Evolutionary conservation across 345 rosid species (phyloP).

Genomic region (Trapa bicornis): DNA sequence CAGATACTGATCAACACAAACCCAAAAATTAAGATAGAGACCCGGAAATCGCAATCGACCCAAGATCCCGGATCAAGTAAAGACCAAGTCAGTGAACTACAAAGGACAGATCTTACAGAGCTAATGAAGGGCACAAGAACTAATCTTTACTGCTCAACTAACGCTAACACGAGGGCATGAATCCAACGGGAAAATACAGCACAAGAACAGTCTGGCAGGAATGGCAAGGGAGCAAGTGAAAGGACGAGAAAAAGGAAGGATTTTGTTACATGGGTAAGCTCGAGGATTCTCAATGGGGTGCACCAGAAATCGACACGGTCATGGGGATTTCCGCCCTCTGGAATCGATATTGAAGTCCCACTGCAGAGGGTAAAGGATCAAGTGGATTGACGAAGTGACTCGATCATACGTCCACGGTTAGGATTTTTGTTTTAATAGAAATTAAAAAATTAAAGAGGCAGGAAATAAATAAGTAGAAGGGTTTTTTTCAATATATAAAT

Average conservation of each 20-base stretch:
- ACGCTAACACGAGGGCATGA: not conserved
- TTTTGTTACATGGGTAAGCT: slow-evolving; percentile 15
- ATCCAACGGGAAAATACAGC: not conserved
- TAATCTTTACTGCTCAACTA: not conserved
- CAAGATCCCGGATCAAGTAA: not conserved
- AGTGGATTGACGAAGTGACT: not conserved
- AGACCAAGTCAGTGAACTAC: not conserved
- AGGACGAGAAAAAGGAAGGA: not conserved
- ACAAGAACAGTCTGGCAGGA: not conserved
- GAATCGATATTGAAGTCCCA: slow-evolving; percentile 6
- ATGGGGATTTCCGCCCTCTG: slow-evolving; percentile 1
- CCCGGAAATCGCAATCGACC: not conserved
- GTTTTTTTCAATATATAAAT: no score
- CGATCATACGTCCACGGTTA: not conserved
- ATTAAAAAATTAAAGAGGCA: not conserved
- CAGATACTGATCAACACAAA: slow-evolving; percentile 17
- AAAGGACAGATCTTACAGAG: slow-evolving; percentile 4
- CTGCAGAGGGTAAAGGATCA: slow-evolving; percentile 18
- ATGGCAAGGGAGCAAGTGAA: not conserved
- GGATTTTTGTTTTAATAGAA: not conserved
- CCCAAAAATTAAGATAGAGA: not conserved
- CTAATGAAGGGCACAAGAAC: not conserved
- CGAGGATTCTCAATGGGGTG: not conserved
- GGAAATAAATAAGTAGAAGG: not conserved
- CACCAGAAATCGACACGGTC: slow-evolving; percentile 12